Evolutionary conservation across 2,329 filamentous ascomycete genomes (phyloP).

Genomic region (Magnaporthiopsis incrustans): DNA sequence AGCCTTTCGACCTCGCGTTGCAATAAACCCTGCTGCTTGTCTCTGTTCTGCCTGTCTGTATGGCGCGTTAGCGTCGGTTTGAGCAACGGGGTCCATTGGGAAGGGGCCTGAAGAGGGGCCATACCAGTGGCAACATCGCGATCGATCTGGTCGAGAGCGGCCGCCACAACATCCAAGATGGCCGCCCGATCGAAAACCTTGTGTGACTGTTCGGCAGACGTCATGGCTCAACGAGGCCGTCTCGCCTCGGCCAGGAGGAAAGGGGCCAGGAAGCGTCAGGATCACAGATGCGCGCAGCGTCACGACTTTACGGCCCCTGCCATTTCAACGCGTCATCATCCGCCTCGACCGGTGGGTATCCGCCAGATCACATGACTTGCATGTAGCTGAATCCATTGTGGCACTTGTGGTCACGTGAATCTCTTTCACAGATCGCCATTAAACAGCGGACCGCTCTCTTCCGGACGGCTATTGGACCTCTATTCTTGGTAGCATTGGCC

Average conservation of each 20-base stretch:
- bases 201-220: background rate
- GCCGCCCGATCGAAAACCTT: constrained; percentile 21
- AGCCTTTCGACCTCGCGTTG: constrained; percentile 28
- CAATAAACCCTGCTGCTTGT: constrained; percentile 16
- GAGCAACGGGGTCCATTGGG: too few relatives aligned
- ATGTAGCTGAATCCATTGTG: background rate
- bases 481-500: background rate
- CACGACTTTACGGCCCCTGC: too few relatives aligned
- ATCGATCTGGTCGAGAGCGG: constrained; percentile 32
- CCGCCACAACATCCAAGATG: constrained; percentile 30
- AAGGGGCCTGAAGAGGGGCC: background rate
- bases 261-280: background rate
- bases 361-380: background rate
- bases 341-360: background rate
- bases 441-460: background rate
- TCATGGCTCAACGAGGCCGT: background rate
- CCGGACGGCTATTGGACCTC: too few relatives aligned
- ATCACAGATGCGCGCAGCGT: background rate
- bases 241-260: background rate
- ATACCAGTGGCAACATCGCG: constrained; percentile 19
- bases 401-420: background rate
- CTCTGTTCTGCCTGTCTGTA: constrained; percentile 12
- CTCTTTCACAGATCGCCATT: background rate
- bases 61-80: background rate
- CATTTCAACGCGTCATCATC: background rate